A percentile compares a stretch with the other conserved stretches of the same genome.
These are phyloP conservation scores for Blepharisma japonicum DNA, from an alignment of 73 alveolate species.

Conservation along the genomic window DNA sequence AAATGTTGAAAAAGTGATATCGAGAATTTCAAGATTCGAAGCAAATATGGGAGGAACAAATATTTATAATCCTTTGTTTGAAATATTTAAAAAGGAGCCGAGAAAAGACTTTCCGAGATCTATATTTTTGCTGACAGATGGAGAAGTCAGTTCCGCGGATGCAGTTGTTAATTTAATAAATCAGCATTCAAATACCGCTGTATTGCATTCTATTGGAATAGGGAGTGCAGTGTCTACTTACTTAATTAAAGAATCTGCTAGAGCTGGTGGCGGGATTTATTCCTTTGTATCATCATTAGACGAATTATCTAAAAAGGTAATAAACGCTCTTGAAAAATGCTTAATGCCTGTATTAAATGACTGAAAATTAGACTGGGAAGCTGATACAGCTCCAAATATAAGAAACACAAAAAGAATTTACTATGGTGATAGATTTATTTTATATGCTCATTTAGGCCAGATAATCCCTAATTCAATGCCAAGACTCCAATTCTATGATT, in stretches of 20 bases:
- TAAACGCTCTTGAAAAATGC: conserved; percentile 44
- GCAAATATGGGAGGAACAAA: conserved; percentile 91
- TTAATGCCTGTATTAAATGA: conserved; percentile 36
- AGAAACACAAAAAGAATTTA: not conserved
- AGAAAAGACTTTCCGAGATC: conserved; percentile 49
- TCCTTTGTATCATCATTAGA: conserved; percentile 42
- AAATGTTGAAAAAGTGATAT: conserved; percentile 42
- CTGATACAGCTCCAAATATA: not conserved
- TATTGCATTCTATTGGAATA: conserved; percentile 54
- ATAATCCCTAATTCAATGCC: not conserved
- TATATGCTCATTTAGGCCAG: not conserved
- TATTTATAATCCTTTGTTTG: conserved; percentile 68
- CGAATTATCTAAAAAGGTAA: conserved; percentile 46
- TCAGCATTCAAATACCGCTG: conserved; percentile 36
- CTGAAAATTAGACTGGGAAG: conserved; percentile 16
- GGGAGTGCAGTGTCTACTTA: conserved; percentile 48
- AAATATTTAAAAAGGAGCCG: conserved; percentile 42
- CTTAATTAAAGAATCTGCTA: conserved; percentile 47
- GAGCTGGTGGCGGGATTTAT: conserved; percentile 64
- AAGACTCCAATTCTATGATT: not conserved
- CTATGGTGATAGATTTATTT: conserved; percentile 3
- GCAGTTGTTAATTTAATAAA: conserved; percentile 53
- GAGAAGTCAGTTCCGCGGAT: conserved; percentile 74
- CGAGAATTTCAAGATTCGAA: conserved; percentile 29
- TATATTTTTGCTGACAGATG: conserved; percentile 94